Evolutionary conservation across 1,284 basidiomycete genomes (phyloP).

Genomic region (Tilletiopsis washingtonensis): DNA sequence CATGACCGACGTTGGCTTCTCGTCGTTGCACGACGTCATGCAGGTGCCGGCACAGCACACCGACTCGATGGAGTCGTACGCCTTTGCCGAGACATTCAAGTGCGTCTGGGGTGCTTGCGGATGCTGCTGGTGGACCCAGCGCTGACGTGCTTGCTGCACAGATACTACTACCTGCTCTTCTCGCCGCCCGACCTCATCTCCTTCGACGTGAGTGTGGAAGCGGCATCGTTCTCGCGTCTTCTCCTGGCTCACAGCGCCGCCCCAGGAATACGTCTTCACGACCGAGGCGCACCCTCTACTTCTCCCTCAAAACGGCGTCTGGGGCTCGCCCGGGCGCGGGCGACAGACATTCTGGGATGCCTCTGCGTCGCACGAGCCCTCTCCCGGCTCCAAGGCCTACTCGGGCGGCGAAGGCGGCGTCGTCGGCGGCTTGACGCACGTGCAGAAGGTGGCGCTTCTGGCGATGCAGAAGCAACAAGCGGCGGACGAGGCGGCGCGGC

Average conservation of each 20-base stretch:
- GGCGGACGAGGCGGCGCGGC: background rate
- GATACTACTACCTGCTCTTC: constrained; percentile 49
- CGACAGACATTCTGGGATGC: constrained; percentile 25
- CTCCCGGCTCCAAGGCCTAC: constrained; percentile 14
- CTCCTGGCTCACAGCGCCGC: background rate
- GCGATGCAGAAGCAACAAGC: background rate
- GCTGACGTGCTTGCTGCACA: background rate
- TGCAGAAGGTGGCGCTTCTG: constrained; percentile 23
- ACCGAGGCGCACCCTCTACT: constrained; percentile 49
- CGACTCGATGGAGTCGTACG: constrained; percentile 54
- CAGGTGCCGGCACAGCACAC: constrained; percentile 28
- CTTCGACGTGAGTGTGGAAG: constrained; percentile 49
- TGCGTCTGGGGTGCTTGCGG: background rate
- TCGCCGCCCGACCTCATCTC: constrained; percentile 53
- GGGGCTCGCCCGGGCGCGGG: constrained; percentile 25
- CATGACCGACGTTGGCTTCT: constrained; percentile 49
- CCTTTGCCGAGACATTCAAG: constrained; percentile 55
- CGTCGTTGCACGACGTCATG: constrained; percentile 50
- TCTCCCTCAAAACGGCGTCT: constrained; percentile 29
- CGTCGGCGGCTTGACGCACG: constrained; percentile 35
- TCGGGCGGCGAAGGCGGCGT: constrained; percentile 30
- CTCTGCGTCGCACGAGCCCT: constrained; percentile 13
- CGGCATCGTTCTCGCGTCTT: background rate
- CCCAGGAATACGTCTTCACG: constrained; percentile 53
- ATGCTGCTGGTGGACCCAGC: background rate